A percentile compares a stretch with the other conserved stretches of the same genome.
Conservation (phyloP, 805 yeast species). For the Wickerhamomyces queroliae region DNA sequence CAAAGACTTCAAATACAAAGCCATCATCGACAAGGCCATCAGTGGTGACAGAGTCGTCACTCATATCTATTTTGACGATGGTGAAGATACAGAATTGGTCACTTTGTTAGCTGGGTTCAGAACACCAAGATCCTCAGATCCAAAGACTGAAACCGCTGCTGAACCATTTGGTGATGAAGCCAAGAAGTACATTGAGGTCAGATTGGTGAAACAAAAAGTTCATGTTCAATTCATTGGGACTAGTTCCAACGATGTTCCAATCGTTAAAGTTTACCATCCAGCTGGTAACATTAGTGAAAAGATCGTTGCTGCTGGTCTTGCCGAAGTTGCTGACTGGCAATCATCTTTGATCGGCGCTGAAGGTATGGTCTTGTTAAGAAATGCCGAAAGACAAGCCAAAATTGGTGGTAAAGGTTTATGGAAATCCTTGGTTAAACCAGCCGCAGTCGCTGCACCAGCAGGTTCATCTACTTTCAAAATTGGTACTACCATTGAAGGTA, state of each 20-base stretch:
- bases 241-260: constrained; percentile 53
- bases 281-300: constrained; percentile 72
- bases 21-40: constrained; percentile 71
- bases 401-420: constrained; percentile 51
- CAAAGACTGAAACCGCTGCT: constrained; percentile 28
- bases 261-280: constrained; percentile 60
- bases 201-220: constrained; percentile 57
- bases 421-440: constrained; percentile 30
- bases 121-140: constrained; percentile 59
- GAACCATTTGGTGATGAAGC: constrained; percentile 68
- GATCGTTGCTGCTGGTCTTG: constrained; percentile 64
- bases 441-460: constrained; percentile 15
- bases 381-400: constrained; percentile 60
- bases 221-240: constrained; percentile 55
- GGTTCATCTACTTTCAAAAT: constrained; percentile 27
- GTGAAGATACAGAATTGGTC: constrained; percentile 52
- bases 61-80: constrained; percentile 42
- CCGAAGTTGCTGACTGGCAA: constrained; percentile 78
- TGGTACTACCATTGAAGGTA: constrained; percentile 48
- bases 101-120: constrained; percentile 69
- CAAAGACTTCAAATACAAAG: constrained; percentile 23
- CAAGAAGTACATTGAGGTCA: constrained; percentile 53
- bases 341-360: constrained; percentile 59
- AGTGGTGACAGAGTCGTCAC: constrained; percentile 74
- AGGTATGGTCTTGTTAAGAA: constrained; percentile 55